A percentile compares a stretch with the other conserved stretches of the same genome.
Evolutionary conservation across 2,329 filamentous ascomycete genomes (phyloP).

Genomic region (Alternaria ventricosa): DNA sequence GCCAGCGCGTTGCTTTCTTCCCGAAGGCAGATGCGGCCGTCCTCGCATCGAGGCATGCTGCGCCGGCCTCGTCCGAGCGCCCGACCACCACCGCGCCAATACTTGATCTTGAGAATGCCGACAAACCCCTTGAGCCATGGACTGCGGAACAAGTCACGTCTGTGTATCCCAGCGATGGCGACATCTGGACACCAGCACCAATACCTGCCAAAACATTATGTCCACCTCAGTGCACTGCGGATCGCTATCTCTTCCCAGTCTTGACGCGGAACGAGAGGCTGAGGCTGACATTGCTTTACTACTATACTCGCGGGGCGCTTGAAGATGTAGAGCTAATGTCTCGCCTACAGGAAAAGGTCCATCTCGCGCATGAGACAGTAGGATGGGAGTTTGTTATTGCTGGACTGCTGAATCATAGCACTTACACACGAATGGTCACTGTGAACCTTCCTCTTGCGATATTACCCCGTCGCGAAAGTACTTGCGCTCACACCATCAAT

Average conservation of each 20-base stretch:
- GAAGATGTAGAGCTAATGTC: slow-evolving; percentile 52
- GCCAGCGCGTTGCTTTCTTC: slow-evolving; percentile 29
- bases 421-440: slow-evolving; percentile 53
- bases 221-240: slow-evolving; percentile 13
- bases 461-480: slow-evolving; percentile 54
- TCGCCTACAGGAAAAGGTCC: slow-evolving; percentile 53
- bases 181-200: slow-evolving; percentile 23
- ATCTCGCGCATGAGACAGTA: slow-evolving; percentile 50
- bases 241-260: slow-evolving; percentile 45
- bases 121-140: slow-evolving; percentile 26
- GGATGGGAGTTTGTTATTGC: slow-evolving; percentile 58
- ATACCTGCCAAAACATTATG: slow-evolving; percentile 23
- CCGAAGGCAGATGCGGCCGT: slow-evolving; percentile 36
- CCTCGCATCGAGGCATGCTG: slow-evolving; percentile 24
- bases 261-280: slow-evolving; percentile 47
- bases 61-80: slow-evolving; percentile 22
- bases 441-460: slow-evolving; percentile 52
- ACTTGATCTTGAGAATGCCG: slow-evolving; percentile 28
- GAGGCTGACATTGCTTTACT: slow-evolving; percentile 52
- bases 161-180: slow-evolving; percentile 24
- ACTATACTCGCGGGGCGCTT: slow-evolving; percentile 52
- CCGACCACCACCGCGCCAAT: slow-evolving; percentile 30
- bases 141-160: slow-evolving; percentile 15
- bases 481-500: slow-evolving; percentile 55
- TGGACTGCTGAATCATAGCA: slow-evolving; percentile 53